These are phyloP conservation scores for Pterocarpus santalinus DNA, from an alignment of 306 rosid species.

Conservation along the genomic window DNA sequence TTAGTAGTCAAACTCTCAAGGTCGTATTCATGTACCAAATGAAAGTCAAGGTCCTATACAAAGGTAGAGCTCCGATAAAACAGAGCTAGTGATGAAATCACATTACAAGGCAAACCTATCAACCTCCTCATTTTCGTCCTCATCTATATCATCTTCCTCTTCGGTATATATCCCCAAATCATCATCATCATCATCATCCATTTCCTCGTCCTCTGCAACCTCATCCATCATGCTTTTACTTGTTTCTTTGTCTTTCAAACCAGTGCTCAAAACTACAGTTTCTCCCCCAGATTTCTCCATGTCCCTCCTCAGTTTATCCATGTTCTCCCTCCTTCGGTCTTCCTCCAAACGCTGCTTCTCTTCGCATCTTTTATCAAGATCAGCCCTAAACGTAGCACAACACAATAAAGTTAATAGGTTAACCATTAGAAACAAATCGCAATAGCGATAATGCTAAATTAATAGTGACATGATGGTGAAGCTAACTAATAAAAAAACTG, in stretches of 20 bases:
- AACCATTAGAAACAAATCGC: not conserved
- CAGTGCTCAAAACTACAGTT: constrained; percentile 81
- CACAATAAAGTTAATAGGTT: constrained; percentile 23
- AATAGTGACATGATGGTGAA: not conserved
- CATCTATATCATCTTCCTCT: constrained; percentile 63
- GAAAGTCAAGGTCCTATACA: constrained; percentile 48
- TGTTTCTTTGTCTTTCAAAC: constrained; percentile 66
- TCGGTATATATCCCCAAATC: constrained; percentile 57
- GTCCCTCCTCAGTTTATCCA: constrained; percentile 79
- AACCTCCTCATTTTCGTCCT: constrained; percentile 72
- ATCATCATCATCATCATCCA: constrained; percentile 51
- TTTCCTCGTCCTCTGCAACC: constrained; percentile 50
- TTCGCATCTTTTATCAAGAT: constrained; percentile 79
- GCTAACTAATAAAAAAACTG: not conserved
- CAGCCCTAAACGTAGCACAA: constrained; percentile 62
- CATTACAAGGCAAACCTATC: constrained; percentile 53
- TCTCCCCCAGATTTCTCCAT: constrained; percentile 73
- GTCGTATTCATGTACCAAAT: constrained; percentile 31
- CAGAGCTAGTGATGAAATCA: constrained; percentile 8
- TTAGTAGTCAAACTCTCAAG: constrained; percentile 35
- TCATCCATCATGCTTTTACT: constrained; percentile 60
- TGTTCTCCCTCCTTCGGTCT: constrained; percentile 73
- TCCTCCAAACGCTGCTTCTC: constrained; percentile 86
- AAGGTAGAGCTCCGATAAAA: constrained; percentile 41
- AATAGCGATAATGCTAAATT: not conserved